Base-by-base conservation (phyloP, 2,329 filamentous ascomycete genomes). In the Colletotrichum falcatum region DNA sequence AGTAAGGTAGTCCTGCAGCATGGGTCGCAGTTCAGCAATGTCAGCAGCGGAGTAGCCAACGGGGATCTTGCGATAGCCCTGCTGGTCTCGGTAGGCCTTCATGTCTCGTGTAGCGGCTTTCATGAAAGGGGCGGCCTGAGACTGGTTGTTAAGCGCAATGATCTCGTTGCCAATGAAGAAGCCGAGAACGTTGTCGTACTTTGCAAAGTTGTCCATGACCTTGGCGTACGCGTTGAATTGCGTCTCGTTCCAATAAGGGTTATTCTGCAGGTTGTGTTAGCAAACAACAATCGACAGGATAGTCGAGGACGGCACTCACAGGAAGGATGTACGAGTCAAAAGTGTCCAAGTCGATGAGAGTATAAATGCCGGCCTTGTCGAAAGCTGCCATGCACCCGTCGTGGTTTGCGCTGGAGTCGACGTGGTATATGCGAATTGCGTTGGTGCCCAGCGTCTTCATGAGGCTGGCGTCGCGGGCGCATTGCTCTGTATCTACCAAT, bases 101-200 rank as follows among this genome's bases (percentile, higher is more conserved):
- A 97, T 86, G 79, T 97, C 94, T 72, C 92, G 89, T 55, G 90
- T 88, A 35, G 94, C 92, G 60, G 94, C 91, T 81, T 97, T 94
- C 82, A 97, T 90, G 78, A 91, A 97, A 2, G 94, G 93, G 11
- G 94, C 94, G 39, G 92, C 91, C 33, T 81, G 77, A 48, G 88
- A 89, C 76, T 89, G 85, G 73, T 85, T 84, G 70, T 83, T 82
- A 55, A 83, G 84, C 49, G 91, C 92, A 76, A 97, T 90, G 70
- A 96, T 92, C 80, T 97, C 94, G 77, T 97, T 97, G 73, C 94
- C 95, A 70, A 97, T 87, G 76, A 97, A 95, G 79, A 96, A 92
- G 55, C 93, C 94, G 14, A 94, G 89, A 1, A 92, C 87, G 79
- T 97, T 97, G 81, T 94, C 88, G 78, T 92, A 97, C 59, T 86